Evolutionary conservation across 768 basidiomycete species (phyloP).

Genomic region (Neoboletus magnificus): DNA sequence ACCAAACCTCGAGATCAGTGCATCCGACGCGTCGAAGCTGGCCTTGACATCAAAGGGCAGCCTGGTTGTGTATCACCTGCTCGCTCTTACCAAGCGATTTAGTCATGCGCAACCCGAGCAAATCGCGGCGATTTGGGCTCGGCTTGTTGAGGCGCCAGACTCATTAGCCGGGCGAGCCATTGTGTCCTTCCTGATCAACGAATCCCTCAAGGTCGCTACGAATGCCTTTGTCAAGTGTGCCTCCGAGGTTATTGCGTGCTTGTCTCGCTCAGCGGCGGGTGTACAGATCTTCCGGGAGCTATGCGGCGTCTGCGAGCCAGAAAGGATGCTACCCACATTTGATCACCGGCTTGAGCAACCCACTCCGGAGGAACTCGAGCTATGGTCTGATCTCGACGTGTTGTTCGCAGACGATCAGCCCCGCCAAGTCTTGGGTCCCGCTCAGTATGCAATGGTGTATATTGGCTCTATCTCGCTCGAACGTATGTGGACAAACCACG

Average conservation of each 20-base stretch:
- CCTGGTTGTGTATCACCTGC: constrained; percentile 71
- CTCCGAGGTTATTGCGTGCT: constrained; percentile 76
- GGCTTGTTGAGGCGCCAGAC: constrained; percentile 68
- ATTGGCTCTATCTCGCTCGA: constrained; percentile 73
- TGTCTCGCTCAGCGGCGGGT: constrained; percentile 75
- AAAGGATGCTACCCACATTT: constrained; percentile 75
- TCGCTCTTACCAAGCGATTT: constrained; percentile 78
- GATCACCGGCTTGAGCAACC: constrained; percentile 66
- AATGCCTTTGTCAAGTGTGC: constrained; percentile 75
- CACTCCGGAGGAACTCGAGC: constrained; percentile 61
- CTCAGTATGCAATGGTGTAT: constrained; percentile 87
- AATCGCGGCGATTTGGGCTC: constrained; percentile 73
- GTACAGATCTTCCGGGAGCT: constrained; percentile 76
- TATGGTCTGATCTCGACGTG: constrained; percentile 78
- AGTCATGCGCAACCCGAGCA: constrained; percentile 75
- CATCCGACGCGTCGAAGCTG: constrained; percentile 42
- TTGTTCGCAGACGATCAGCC: constrained; percentile 69
- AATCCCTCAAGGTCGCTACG: constrained; percentile 81
- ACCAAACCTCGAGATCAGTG: constrained; percentile 55
- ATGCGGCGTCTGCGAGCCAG: constrained; percentile 81
- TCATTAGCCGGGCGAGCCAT: constrained; percentile 76
- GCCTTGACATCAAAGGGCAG: constrained; percentile 46
- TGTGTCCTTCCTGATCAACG: constrained; percentile 80
- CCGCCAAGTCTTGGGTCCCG: constrained; percentile 67
- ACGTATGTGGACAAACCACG: constrained; percentile 69